Conservation (phyloP, 257 asterid species). For the Agastache rugosa region DNA sequence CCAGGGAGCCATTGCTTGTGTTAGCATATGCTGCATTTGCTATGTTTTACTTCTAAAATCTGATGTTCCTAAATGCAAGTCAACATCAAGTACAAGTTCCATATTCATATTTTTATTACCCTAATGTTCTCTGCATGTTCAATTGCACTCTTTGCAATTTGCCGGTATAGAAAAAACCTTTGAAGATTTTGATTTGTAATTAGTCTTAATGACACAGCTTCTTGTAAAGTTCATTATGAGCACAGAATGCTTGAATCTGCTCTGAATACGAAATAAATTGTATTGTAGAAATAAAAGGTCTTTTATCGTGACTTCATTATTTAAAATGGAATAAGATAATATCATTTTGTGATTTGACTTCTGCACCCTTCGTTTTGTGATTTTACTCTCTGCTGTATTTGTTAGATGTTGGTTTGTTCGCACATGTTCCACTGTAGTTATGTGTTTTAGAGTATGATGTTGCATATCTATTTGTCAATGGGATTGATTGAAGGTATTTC, state of each 20-base stretch:
- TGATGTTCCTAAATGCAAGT: not conserved
- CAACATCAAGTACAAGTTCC: conserved; percentile 10
- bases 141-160: not conserved
- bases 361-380: conserved; percentile 10
- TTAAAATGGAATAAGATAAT: not conserved
- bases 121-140: not conserved
- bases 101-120: not conserved
- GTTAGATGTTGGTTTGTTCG: not conserved
- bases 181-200: conserved; percentile 14
- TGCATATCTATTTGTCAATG: not conserved
- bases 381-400: not conserved
- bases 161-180: not conserved
- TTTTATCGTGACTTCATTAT: conserved; percentile 17
- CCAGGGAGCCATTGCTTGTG: not conserved
- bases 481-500: not conserved
- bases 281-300: not conserved
- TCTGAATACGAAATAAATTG: not conserved
- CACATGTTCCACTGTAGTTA: not conserved
- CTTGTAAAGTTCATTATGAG: not conserved
- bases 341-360: conserved; percentile 11
- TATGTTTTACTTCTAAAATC: not conserved
- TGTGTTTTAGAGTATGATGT: conserved; percentile 3
- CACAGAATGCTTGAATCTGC: conserved; percentile 3
- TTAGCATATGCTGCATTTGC: not conserved
- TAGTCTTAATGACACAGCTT: conserved; percentile 12